Evolutionary conservation across 2,329 filamentous ascomycete species (phyloP).

Genomic region (Fusarium protoensiforme): DNA sequence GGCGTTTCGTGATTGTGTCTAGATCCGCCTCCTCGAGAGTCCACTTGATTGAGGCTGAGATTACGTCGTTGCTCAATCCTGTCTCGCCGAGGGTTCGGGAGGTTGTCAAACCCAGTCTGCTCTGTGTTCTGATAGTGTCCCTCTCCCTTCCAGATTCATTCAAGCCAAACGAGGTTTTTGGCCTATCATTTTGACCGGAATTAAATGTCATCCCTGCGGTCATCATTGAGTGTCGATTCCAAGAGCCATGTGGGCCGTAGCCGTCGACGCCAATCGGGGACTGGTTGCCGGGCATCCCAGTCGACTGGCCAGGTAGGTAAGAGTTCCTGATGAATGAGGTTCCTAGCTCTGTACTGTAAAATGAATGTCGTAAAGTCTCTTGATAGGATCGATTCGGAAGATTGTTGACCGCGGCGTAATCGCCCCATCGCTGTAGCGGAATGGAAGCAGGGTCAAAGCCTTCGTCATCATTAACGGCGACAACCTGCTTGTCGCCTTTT

Average conservation of each 20-base stretch:
- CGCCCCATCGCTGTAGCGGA: constrained; percentile 95
- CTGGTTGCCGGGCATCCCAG: constrained; percentile 58
- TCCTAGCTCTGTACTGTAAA: constrained; percentile 55
- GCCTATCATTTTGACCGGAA: constrained; percentile 66
- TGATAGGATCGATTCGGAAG: constrained; percentile 85
- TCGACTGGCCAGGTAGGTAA: constrained; percentile 85
- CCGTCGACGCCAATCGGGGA: constrained; percentile 47
- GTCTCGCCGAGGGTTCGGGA: constrained; percentile 50
- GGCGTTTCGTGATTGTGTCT: constrained; percentile 97
- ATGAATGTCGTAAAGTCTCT: constrained; percentile 56
- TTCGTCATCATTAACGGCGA: constrained; percentile 81
- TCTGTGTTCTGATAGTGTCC: neutral
- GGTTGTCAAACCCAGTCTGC: neutral
- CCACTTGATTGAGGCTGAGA: constrained; percentile 86
- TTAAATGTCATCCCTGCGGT: constrained; percentile 65
- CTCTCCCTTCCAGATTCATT: neutral
- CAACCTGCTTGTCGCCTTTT: constrained; percentile 86
- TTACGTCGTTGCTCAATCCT: constrained; percentile 82
- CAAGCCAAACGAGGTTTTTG: constrained; percentile 61
- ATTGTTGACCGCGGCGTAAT: constrained; percentile 88
- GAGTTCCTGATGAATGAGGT: constrained; percentile 74
- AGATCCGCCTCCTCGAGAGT: constrained; percentile 90
- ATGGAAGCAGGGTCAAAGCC: constrained; percentile 92
- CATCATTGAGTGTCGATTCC: constrained; percentile 78
- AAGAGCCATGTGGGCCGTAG: constrained; percentile 1